Base-by-base conservation (phyloP, 805 yeast species). In the Torulaspora maleeae region DNA sequence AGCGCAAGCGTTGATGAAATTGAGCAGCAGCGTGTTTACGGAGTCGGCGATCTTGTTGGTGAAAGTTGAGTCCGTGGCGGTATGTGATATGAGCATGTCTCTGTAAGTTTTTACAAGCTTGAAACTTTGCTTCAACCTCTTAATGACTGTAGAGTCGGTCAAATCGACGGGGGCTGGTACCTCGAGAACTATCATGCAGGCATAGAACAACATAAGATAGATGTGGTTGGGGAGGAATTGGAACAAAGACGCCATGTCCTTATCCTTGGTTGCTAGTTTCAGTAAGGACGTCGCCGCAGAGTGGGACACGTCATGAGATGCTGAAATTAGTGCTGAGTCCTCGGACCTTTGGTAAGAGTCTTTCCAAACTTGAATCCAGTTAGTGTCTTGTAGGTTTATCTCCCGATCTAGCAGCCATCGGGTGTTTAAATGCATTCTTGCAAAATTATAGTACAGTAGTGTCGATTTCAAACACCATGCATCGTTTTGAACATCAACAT, bases 381-480 rank as follows among this genome's bases (percentile, higher is more conserved):
- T 41, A 11, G 49, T 36, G 29, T 36, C 30, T 15, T 35, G 33
- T 10, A 47, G n/a, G 13, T 41, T 27, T 3, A 50, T 47, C 15
- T 45, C 46, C 15, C 49, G 48, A n/a, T 50, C 51, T 13, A 45
- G 38, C 27, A 55, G 35, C 49, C 55, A 49, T 10, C 46, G 45
- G 20, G 57, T 79, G 58, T 82, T 82, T 27, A 82, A 77, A 58
- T 82, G 83, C 84, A 82, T 79, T 55, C 81, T 79, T 27, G 89
- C 89, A 69, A 82, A 82, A 56, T 82, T 82, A 56, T 82, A 82
- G 57, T 82, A 83, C 35, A 82, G 77, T 47, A 82, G 67, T 0
- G 87, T 81, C 1, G 85, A 79, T 54, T 82, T 82, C 1, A 84
- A 75, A 8, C 84, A 77, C 89, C 89, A 82, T 0, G 73, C 64